Evolutionary conservation across 148 eudicot species (phyloP).

Genomic region (Fagopyrum tataricum): DNA sequence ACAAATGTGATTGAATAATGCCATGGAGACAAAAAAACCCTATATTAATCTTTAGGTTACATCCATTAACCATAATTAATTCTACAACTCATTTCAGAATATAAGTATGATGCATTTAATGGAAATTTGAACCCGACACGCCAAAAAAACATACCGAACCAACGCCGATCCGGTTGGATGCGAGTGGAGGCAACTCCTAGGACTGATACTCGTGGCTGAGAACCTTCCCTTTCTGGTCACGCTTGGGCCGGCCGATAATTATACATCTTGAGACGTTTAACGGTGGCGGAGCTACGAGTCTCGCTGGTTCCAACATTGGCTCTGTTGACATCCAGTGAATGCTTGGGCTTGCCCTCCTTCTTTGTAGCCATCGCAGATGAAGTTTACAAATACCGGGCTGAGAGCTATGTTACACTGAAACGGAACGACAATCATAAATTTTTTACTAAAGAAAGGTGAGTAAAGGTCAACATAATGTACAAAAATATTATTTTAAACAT

Average conservation of each 20-base stretch:
- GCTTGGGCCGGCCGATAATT: slow-evolving; percentile 56
- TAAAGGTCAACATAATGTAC: too few species aligned
- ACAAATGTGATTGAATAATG: background rate
- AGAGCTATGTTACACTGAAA: too few species aligned
- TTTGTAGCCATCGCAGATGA: slow-evolving; percentile 46
- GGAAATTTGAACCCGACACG: background rate
- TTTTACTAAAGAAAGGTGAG: too few species aligned
- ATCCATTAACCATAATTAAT: background rate
- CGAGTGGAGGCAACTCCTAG: slow-evolving; percentile 63
- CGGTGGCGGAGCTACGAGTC: slow-evolving; percentile 74
- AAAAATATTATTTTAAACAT: too few species aligned
- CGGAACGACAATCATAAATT: too few species aligned
- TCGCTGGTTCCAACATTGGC: slow-evolving; percentile 25
- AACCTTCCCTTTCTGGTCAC: slow-evolving; percentile 47
- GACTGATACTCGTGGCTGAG: slow-evolving; percentile 52
- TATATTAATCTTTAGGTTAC: background rate
- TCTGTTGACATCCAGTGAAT: slow-evolving; percentile 71
- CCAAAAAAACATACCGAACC: slow-evolving; percentile 57
- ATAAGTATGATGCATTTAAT: background rate
- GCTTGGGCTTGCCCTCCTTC: slow-evolving; percentile 73
- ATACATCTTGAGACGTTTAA: slow-evolving; percentile 95
- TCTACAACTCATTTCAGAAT: background rate
- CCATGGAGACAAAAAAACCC: background rate
- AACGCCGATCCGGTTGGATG: slow-evolving; percentile 87
- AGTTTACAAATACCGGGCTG: background rate